Conservation (phyloP, 1,139 yeast species). For the Hyphopichia wangnamkhiaoensis region DNA sequence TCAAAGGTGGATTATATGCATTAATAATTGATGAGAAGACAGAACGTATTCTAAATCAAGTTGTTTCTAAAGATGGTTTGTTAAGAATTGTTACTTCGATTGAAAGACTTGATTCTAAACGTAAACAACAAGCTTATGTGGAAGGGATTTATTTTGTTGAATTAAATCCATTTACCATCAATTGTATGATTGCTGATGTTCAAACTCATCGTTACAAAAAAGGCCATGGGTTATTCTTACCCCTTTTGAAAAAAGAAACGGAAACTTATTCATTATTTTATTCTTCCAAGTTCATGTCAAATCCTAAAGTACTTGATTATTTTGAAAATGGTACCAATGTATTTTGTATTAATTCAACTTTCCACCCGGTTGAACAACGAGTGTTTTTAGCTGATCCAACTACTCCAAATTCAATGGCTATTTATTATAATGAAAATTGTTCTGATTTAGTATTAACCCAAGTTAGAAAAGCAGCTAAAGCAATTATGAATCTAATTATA, state of each 20-base stretch:
- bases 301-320: constrained; percentile 31
- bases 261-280: constrained; percentile 26
- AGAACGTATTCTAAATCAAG: constrained; percentile 35
- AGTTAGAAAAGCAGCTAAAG: constrained; percentile 57
- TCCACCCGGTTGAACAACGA: constrained; percentile 39
- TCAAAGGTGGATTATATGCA: constrained; percentile 37
- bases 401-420: constrained; percentile 63
- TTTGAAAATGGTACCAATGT: constrained; percentile 33
- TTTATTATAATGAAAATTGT: constrained; percentile 71
- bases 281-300: constrained; percentile 28
- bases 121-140: constrained; percentile 39
- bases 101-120: constrained; percentile 37
- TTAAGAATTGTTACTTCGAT: constrained; percentile 44
- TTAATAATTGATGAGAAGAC: constrained; percentile 41
- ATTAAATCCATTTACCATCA: constrained; percentile 37
- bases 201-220: constrained; percentile 37
- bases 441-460: constrained; percentile 60
- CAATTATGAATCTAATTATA: constrained; percentile 65
- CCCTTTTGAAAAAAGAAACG: constrained; percentile 26
- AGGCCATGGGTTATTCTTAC: constrained; percentile 42
- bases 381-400: constrained; percentile 39
- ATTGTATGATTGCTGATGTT: constrained; percentile 46
- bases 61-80: constrained; percentile 38
- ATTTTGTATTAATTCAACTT: constrained; percentile 25
- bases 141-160: constrained; percentile 46